Evolutionary conservation across 2,329 filamentous ascomycete species (phyloP).

Genomic region (Fusarium transvaalense): DNA sequence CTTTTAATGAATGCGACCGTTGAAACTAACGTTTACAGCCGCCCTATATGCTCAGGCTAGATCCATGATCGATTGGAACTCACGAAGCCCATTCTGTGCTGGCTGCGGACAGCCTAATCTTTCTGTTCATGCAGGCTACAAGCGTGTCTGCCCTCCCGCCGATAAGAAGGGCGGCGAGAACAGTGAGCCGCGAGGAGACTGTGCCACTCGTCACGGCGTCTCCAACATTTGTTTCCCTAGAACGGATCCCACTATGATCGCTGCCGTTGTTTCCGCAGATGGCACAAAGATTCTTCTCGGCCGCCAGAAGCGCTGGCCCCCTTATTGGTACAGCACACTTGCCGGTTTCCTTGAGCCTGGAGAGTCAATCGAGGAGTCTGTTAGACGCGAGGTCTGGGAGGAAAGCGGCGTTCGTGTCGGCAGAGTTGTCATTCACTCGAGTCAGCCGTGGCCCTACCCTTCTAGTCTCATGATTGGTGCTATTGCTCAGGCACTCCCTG

Average conservation of each 20-base stretch:
- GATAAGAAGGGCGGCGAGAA: slow-evolving; percentile 66
- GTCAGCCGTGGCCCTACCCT: slow-evolving; percentile 90
- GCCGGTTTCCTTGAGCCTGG: slow-evolving; percentile 89
- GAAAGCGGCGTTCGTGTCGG: slow-evolving; percentile 83
- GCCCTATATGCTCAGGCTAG: slow-evolving; percentile 92
- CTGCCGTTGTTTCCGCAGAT: slow-evolving; percentile 87
- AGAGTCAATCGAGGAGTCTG: slow-evolving; percentile 87
- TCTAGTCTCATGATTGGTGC: slow-evolving; percentile 89
- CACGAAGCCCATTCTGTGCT: slow-evolving; percentile 90
- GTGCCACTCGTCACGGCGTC: slow-evolving; percentile 84
- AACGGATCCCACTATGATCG: slow-evolving; percentile 95
- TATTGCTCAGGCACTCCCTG: slow-evolving; percentile 84
- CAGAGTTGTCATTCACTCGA: slow-evolving; percentile 83
- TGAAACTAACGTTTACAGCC: slow-evolving; percentile 63
- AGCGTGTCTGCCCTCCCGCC: slow-evolving; percentile 80
- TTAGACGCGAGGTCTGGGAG: slow-evolving; percentile 87
- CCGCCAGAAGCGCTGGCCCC: slow-evolving; percentile 85
- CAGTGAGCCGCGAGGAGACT: slow-evolving; percentile 72
- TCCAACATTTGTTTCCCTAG: slow-evolving; percentile 94
- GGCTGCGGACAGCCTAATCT: slow-evolving; percentile 88
- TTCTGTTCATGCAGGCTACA: slow-evolving; percentile 82
- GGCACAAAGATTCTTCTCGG: slow-evolving; percentile 84
- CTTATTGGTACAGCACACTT: slow-evolving; percentile 88
- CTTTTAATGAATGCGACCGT: background rate
- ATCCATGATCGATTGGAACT: slow-evolving; percentile 93